Conservation (phyloP, 441 rosid genomes). For the Jatropha multifida region DNA sequence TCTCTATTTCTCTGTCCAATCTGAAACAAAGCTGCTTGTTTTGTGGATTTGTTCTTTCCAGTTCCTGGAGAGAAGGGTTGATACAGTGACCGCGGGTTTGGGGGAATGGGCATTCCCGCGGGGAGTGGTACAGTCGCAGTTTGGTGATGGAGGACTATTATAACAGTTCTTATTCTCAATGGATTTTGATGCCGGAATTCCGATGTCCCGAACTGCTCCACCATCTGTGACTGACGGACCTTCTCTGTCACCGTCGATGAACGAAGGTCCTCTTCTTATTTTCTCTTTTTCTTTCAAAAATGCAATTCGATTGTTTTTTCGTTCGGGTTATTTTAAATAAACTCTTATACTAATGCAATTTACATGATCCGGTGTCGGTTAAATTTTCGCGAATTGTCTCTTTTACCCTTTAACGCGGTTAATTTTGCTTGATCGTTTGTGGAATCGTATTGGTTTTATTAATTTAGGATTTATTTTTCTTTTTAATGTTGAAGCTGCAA, state of each 20-base stretch:
- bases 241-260: slow-evolving; percentile 58
- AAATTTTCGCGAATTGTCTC: slow-evolving; percentile 13
- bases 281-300: background rate
- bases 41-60: slow-evolving; percentile 34
- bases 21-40: slow-evolving; percentile 24
- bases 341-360: background rate
- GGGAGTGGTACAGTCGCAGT: slow-evolving; percentile 20
- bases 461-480: background rate
- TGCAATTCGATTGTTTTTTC: background rate
- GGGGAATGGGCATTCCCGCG: slow-evolving; percentile 41
- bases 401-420: slow-evolving; percentile 11
- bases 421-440: background rate
- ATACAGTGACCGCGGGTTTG: slow-evolving; percentile 31
- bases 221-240: slow-evolving; percentile 39
- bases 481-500: background rate
- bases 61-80: slow-evolving; percentile 44
- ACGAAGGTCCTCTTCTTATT: slow-evolving; percentile 40
- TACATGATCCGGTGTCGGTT: background rate
- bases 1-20: background rate
- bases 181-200: slow-evolving; percentile 76
- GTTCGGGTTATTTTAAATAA: background rate
- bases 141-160: slow-evolving; percentile 42
- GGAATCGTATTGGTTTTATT: background rate
- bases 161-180: slow-evolving; percentile 31
- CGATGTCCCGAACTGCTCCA: slow-evolving; percentile 53